Evolutionary conservation across 2,329 filamentous ascomycete species (phyloP).

Genomic region (Cladosporium austrohemisphaericum): DNA sequence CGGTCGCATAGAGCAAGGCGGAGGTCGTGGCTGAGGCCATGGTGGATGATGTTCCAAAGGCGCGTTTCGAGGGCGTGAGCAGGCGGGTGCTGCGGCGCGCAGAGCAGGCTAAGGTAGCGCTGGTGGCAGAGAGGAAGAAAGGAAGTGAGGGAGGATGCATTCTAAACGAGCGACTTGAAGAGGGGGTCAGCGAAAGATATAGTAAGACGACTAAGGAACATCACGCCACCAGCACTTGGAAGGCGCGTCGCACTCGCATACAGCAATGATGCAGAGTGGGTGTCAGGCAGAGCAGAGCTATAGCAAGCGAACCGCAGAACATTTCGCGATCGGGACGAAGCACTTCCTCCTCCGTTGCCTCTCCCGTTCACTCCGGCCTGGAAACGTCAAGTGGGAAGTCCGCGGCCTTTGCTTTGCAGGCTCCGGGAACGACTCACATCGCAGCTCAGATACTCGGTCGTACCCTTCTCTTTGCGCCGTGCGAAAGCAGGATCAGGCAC

Average conservation of each 20-base stretch:
- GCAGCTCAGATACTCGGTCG: too few species aligned
- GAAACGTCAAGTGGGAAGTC: too few species aligned
- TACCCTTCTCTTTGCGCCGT: too few species aligned
- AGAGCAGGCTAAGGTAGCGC: background rate
- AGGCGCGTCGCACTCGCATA: constrained; percentile 10
- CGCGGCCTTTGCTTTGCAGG: too few species aligned
- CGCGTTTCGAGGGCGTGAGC: background rate
- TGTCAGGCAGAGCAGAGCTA: background rate
- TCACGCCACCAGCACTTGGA: constrained; percentile 10
- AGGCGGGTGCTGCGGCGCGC: background rate
- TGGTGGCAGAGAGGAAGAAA: background rate
- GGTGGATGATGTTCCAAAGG: constrained; percentile 2
- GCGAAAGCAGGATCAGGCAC: too few species aligned
- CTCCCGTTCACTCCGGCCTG: too few species aligned
- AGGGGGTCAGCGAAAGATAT: too few species aligned
- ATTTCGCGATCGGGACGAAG: too few species aligned
- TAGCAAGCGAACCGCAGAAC: too few species aligned
- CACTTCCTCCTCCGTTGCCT: too few species aligned
- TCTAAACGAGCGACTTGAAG: constrained; percentile 4
- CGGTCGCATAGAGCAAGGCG: constrained; percentile 39
- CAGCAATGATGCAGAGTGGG: background rate
- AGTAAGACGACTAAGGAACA: constrained; percentile 1
- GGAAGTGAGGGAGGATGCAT: constrained; percentile 4
- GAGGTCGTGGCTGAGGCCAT: constrained; percentile 31
- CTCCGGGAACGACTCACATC: too few species aligned